Evolutionary conservation across 1,284 basidiomycete species (phyloP), one percentile per base, ranked within the genome.

Genomic region (Schizopora paradoxa): DNA sequence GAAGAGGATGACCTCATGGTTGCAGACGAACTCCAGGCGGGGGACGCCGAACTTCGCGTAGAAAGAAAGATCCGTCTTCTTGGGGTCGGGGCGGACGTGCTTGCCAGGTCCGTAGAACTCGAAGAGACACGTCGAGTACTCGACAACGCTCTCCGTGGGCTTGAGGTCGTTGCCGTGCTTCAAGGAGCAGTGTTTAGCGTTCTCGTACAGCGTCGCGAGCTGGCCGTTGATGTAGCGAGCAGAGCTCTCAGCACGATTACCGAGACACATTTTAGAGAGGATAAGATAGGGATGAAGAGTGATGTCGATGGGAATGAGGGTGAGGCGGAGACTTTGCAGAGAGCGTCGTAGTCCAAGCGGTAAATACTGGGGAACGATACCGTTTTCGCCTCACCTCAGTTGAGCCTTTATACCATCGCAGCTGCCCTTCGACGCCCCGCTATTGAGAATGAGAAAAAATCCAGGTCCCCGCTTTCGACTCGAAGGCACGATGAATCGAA

Each of bases 1-100:
- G 38, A 51, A 53, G 11, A 53, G 25, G n/a, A 53, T 38, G 3
- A 47, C 50, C 34, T 53, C 50, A 31, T 53, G 52, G 39, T 53
- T 53, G 38, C 52, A 53, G 11, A 53, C 43, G 29, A 53, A 53
- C 34, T 47, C 49, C 8, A 53, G 18, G 18, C 40, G 41, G 10
- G 50, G 52, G 13, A 34, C 23, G 19, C 34, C 49, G 38, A 53
- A 53, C 10, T 19, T 42, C n/a, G 49, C 50, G 29, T 43, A 51
- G 43, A 51, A 53, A 22, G 46, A 28, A 19, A 51, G 49, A 25
- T 53, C 52, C 3, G 33, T 5, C 23, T 29, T 16, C 21, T 25
- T 10, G 5, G 46, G 25, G 14, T 42, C 22, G 31, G 48, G 41
- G 38, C 35, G 40, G 6, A 27, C 16, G 32, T 51, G 50, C 11